These are phyloP conservation scores for Aegilops longissima DNA, from an alignment of 176 grass and related monocot genomes.

Conservation along the genomic window DNA sequence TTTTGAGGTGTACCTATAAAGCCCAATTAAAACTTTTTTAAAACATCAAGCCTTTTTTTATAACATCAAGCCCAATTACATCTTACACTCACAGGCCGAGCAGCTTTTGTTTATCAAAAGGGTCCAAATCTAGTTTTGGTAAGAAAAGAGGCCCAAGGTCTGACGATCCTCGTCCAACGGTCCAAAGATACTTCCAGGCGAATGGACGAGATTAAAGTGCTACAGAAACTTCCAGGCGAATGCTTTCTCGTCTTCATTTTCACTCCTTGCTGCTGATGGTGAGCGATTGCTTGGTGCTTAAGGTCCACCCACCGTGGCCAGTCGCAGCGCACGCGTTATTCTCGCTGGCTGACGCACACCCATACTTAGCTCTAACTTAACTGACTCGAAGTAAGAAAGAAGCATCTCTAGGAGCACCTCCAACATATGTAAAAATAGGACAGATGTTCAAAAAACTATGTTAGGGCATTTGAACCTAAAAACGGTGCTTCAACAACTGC, in stretches of 20 bases:
- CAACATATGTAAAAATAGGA: too few species aligned
- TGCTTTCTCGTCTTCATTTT: neutral
- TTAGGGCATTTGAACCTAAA: too few species aligned
- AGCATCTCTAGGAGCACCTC: too few species aligned
- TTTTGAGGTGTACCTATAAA: too few species aligned
- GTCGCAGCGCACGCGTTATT: neutral
- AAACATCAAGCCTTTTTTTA: too few species aligned
- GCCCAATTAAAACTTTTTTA: too few species aligned
- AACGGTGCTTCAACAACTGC: too few species aligned
- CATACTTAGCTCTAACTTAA: neutral
- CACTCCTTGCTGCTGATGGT: neutral
- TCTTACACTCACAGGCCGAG: neutral
- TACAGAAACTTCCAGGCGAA: too few species aligned
- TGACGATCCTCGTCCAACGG: neutral
- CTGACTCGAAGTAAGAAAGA: neutral
- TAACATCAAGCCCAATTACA: neutral
- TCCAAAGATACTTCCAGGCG: neutral
- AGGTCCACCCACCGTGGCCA: neutral
- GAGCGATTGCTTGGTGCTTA: neutral
- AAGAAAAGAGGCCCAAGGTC: neutral
- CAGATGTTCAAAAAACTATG: too few species aligned
- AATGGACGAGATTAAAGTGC: too few species aligned
- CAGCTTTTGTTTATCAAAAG: neutral
- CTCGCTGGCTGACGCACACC: neutral
- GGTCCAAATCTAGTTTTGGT: neutral